Base-by-base conservation (phyloP, 306 rosid genomes). In the Cicer chorassanicum region DNA sequence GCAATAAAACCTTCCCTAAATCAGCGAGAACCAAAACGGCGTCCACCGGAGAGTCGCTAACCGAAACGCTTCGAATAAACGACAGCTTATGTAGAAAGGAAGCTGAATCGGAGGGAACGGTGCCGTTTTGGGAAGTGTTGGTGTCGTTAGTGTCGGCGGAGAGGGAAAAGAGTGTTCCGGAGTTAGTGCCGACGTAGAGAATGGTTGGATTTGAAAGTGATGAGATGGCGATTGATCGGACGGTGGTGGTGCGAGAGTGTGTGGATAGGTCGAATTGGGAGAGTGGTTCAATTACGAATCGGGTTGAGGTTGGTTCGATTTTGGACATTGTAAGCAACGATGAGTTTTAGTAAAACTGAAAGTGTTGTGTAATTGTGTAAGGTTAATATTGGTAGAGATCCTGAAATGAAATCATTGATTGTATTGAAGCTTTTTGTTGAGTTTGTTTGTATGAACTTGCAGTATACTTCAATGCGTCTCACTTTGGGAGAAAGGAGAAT, bases 251-350 rank as follows among this genome's bases (percentile, higher is more conserved):
- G 43, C 76, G 84, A 49, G 89, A 81, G 82, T 88, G 84, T 36
- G 73, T 70, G 45, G 88, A 83, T 63, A 91, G 75, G 61, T 89
- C 91, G 65, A 84, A 88, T 65, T 88, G 86, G 13, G 90, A 84
- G 68, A 83, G 74, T n/a, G 91, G 93, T 75, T 92, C 96, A 16
- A 94, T 76, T 50, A 94, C 95, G 49, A 85, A 84, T 51, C 95
- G 91, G 82, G 72, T 80, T 69, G 86, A 83, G 61, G 83, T 81
- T 42, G 79, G 44, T 75, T 93, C 86, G 21, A 81, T 41, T 82
- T 86, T 84, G 2, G 87, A 87, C 96, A 91, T 91, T 53, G 8
- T 45, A 15, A 6, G 16, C 8, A 29, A 66, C 24, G 38, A 15
- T 54, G 43, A 6, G n/a, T 24, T 0, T 24, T 24, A 24, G 34